Conservation (phyloP, 768 basidiomycete species). For the Hericium rajendrae region DNA sequence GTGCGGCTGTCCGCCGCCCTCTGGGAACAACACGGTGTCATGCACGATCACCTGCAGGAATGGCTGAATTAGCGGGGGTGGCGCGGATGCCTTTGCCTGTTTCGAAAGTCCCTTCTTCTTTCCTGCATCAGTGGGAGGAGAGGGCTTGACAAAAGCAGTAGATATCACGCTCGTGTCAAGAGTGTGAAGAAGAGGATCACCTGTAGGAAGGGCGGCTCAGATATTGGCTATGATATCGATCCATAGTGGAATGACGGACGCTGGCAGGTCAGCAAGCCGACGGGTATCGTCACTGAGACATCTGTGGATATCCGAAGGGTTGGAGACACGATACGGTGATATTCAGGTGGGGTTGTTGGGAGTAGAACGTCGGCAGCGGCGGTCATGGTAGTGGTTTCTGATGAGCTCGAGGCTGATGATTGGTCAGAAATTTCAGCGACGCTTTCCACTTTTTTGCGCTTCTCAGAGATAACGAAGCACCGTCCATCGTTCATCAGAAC, state of each 20-base stretch:
- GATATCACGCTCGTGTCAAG: conserved; percentile 50
- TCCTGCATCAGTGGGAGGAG: conserved; percentile 23
- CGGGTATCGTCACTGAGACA: conserved; percentile 44
- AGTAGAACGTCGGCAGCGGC: too few species aligned
- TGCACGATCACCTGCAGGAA: conserved; percentile 60
- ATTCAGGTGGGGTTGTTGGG: conserved; percentile 40
- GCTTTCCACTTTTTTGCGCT: too few species aligned
- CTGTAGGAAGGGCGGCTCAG: conserved; percentile 24
- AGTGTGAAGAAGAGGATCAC: conserved; percentile 57
- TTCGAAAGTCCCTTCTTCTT: conserved; percentile 39
- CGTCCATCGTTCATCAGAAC: too few species aligned
- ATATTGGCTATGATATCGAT: not conserved
- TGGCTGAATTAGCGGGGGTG: conserved; percentile 35
- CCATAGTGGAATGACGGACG: conserved; percentile 30
- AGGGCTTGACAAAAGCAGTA: conserved; percentile 36
- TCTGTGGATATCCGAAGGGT: conserved; percentile 47
- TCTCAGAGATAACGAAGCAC: too few species aligned
- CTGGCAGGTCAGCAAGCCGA: conserved; percentile 74
- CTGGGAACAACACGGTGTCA: conserved; percentile 75
- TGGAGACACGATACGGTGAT: conserved; percentile 56
- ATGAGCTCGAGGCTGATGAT: too few species aligned
- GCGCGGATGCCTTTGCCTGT: conserved; percentile 44
- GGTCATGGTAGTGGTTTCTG: too few species aligned
- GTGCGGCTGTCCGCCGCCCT: conserved; percentile 75
- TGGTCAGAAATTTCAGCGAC: too few species aligned